Percentiles rank a stretch among this genome's conserved stretches.
These are phyloP conservation scores for Tephrocybe sp. DNA, from an alignment of 768 basidiomycete species.

Conservation along the genomic window DNA sequence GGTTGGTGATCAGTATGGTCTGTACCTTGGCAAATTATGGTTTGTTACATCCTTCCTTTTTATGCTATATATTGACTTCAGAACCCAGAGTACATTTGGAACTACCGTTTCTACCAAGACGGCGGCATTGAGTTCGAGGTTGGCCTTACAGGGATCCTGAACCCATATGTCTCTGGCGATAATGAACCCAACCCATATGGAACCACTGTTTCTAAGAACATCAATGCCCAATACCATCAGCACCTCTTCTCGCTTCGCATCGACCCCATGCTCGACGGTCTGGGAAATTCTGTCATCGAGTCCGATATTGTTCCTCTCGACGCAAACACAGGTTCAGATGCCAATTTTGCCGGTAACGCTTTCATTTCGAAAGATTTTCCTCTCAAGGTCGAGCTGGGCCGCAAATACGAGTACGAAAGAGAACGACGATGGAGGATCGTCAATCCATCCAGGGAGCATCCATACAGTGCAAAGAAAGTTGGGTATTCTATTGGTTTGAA, in stretches of 20 bases:
- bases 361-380: conserved; percentile 65
- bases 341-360: conserved; percentile 85
- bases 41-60: conserved; percentile 25
- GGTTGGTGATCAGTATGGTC: conserved; percentile 87
- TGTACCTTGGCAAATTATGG: conserved; percentile 90
- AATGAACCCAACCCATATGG: conserved; percentile 67
- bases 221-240: conserved; percentile 86
- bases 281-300: conserved; percentile 79
- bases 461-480: conserved; percentile 62
- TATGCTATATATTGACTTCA: neutral
- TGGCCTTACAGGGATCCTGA: conserved; percentile 79
- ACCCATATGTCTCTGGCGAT: conserved; percentile 60
- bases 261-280: conserved; percentile 89
- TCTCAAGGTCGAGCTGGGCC: conserved; percentile 58
- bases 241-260: conserved; percentile 66
- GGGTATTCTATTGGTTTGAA: conserved; percentile 73
- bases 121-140: conserved; percentile 84
- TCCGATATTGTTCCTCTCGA: conserved; percentile 65
- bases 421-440: conserved; percentile 83
- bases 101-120: conserved; percentile 88
- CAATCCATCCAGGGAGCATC: conserved; percentile 67
- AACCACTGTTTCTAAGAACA: conserved; percentile 73
- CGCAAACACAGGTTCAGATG: conserved; percentile 66
- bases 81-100: conserved; percentile 86
- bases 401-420: conserved; percentile 59